Base-by-base conservation (phyloP, 148 eudicot genomes). In the Heliosperma pusillum region DNA sequence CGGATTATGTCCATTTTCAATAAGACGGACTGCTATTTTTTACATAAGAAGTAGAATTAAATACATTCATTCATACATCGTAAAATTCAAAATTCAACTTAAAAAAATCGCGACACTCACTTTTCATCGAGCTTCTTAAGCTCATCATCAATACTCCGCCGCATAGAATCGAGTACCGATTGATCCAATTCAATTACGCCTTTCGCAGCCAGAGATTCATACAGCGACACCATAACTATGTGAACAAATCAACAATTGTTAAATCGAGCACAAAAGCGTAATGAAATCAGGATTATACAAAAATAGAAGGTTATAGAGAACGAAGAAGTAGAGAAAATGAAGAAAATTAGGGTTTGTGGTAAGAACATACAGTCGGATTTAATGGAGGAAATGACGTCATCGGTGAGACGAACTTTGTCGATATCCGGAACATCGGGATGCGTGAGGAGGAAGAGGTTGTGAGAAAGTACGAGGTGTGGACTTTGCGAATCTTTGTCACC, bases 111-210 rank as follows among this genome's bases (percentile, higher is more conserved):
- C n/a, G n/a, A 7, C 17, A 72, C 95, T 84, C 74, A 95, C 98
- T 95, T 92, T 59, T 95, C 99, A 20, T 95, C 96, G 16, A 92
- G 84, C 77, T 90, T 92, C 82, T 89, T 90, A 45, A 92, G 84
- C 85, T 95, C 91, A 3, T 90, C 96, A 1, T 84, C 94, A 36
- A 84, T 90, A 75, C 82, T 89, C 16, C 76, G 74, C 33, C 86
- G 89, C 96, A 95, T 95, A 19, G 91, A 81, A 26, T 83, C 90
- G 42, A 90, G 72, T 2, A 87, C 63, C 58, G 87, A 66, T 82
- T 90, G 94, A 83, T 92, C 94, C 90, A 86, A 52, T 63, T 85
- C 84, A 75, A 92, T 59, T 53, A 88, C 84, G 10, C 85, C 81
- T 13, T 69, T 78, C 0, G 79, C 77, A 24, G 78, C 89, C 75